phyloP scores from a whole-genome alignment of 2,329 filamentous ascomycete genomes.

The Incumbomyces lentus region DNA sequence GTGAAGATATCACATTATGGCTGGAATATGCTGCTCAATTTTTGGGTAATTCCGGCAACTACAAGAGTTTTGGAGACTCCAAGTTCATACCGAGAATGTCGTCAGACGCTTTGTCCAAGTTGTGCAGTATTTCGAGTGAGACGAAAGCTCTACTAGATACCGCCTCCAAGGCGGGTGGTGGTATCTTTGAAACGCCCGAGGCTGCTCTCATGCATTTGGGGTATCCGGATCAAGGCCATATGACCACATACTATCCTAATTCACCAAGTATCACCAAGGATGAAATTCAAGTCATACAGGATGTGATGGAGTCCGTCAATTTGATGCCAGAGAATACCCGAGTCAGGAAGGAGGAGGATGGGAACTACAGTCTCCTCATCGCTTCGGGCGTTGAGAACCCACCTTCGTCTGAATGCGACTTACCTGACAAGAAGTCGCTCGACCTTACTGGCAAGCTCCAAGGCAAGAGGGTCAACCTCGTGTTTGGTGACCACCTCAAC shows the following conservation, averaged over 20 bases:
- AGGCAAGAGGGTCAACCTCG: constrained; percentile 58
- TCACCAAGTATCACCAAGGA: constrained; percentile 62
- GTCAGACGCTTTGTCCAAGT: constrained; percentile 52
- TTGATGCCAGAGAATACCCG: constrained; percentile 67
- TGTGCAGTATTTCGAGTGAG: constrained; percentile 51
- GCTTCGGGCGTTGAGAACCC: constrained; percentile 55
- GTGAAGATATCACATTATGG: constrained; percentile 56
- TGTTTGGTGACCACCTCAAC: constrained; percentile 63
- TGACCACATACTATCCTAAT: constrained; percentile 74
- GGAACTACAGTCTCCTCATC: constrained; percentile 62
- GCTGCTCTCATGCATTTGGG: constrained; percentile 63
- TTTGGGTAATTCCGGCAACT: constrained; percentile 71
- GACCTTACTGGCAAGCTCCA: constrained; percentile 50
- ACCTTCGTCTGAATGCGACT: constrained; percentile 55
- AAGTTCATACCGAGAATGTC: constrained; percentile 70
- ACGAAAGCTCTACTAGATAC: constrained; percentile 55
- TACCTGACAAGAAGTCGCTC: constrained; percentile 55
- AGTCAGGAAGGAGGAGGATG: constrained; percentile 54
- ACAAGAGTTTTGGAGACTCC: constrained; percentile 76
- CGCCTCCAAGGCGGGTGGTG: constrained; percentile 48
- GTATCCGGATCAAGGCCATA: constrained; percentile 62
- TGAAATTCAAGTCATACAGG: constrained; percentile 63
- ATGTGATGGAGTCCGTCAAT: constrained; percentile 61
- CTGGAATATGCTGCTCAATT: constrained; percentile 71
- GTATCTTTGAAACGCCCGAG: constrained; percentile 59